Conservation (phyloP, 805 yeast genomes). For the Saturnispora gosingensis region DNA sequence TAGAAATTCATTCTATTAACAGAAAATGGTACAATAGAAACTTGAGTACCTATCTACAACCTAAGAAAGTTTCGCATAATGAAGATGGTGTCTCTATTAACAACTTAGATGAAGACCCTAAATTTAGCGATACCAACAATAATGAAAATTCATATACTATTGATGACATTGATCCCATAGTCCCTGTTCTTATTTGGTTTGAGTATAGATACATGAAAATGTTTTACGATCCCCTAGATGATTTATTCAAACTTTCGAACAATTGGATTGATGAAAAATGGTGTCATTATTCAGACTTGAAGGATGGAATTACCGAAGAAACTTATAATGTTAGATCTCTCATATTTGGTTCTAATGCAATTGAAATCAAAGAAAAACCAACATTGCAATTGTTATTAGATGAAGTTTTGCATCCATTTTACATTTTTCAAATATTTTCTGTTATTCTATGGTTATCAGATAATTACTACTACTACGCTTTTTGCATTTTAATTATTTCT, state of each 20-base stretch:
- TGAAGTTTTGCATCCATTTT: slow-evolving; percentile 92
- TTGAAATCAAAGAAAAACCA: slow-evolving; percentile 70
- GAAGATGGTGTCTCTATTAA: slow-evolving; percentile 9
- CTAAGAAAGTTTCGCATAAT: slow-evolving; percentile 14
- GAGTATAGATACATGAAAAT: slow-evolving; percentile 78
- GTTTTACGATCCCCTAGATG: slow-evolving; percentile 80
- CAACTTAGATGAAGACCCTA: not conserved
- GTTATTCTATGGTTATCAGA: slow-evolving; percentile 88
- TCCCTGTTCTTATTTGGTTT: slow-evolving; percentile 63
- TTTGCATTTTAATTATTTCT: slow-evolving; percentile 84
- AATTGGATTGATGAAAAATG: slow-evolving; percentile 84
- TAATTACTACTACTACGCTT: slow-evolving; percentile 87
- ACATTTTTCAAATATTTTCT: slow-evolving; percentile 88
- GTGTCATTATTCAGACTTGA: slow-evolving; percentile 46
- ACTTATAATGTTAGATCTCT: slow-evolving; percentile 55
- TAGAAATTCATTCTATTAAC: slow-evolving; percentile 47
- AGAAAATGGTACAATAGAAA: slow-evolving; percentile 61
- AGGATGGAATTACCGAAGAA: slow-evolving; percentile 64
- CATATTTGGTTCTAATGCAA: slow-evolving; percentile 71
- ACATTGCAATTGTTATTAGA: slow-evolving; percentile 58
- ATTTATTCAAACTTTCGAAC: slow-evolving; percentile 70
- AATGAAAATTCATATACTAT: slow-evolving; percentile 12
- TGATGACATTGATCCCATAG: slow-evolving; percentile 46
- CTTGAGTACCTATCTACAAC: slow-evolving; percentile 53
- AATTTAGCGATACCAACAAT: not conserved